Percentiles rank a stretch among this genome's conserved stretches.
These are phyloP conservation scores for Chrysosporium queenslandicum DNA, from an alignment of 2,329 filamentous ascomycete genomes.

Conservation along the genomic window DNA sequence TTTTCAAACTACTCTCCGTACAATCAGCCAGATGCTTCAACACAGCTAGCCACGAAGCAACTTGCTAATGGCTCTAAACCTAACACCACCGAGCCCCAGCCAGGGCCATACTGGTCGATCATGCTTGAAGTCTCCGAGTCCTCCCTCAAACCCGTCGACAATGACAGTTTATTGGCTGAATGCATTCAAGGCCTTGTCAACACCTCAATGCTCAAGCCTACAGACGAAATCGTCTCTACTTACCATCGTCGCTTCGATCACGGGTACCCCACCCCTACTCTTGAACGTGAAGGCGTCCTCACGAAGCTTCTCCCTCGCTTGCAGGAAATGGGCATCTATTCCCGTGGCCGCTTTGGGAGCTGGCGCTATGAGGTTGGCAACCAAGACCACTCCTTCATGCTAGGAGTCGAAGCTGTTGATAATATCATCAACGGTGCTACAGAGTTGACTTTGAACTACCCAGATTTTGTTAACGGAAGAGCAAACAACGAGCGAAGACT, in stretches of 20 bases:
- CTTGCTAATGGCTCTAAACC: conserved; percentile 78
- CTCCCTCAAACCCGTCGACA: conserved; percentile 84
- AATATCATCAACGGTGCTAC: conserved; percentile 80
- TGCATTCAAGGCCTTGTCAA: conserved; percentile 95
- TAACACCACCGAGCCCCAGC: conserved; percentile 57
- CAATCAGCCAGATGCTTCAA: conserved; percentile 80
- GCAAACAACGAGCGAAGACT: conserved; percentile 54
- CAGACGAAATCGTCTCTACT: conserved; percentile 92
- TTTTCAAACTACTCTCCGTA: conserved; percentile 99
- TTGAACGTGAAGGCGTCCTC: conserved; percentile 91
- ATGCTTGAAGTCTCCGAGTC: conserved; percentile 99
- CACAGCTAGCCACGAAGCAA: conserved; percentile 77
- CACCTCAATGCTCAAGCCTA: conserved; percentile 86
- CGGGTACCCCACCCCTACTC: conserved; percentile 88
- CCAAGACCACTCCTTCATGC: conserved; percentile 97
- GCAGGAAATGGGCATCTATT: conserved; percentile 82
- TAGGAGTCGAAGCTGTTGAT: conserved; percentile 87
- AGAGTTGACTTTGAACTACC: conserved; percentile 91
- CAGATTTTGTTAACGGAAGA: conserved; percentile 79
- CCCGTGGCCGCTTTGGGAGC: conserved; percentile 91
- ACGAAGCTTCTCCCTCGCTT: conserved; percentile 88
- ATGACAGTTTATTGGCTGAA: conserved; percentile 73
- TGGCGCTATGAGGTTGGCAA: conserved; percentile 97
- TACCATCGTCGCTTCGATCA: conserved; percentile 98
- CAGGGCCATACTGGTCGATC: conserved; percentile 96